phyloP scores from a whole-genome alignment of 805 yeast species.

The Wickerhamiella kurtzmanii region DNA sequence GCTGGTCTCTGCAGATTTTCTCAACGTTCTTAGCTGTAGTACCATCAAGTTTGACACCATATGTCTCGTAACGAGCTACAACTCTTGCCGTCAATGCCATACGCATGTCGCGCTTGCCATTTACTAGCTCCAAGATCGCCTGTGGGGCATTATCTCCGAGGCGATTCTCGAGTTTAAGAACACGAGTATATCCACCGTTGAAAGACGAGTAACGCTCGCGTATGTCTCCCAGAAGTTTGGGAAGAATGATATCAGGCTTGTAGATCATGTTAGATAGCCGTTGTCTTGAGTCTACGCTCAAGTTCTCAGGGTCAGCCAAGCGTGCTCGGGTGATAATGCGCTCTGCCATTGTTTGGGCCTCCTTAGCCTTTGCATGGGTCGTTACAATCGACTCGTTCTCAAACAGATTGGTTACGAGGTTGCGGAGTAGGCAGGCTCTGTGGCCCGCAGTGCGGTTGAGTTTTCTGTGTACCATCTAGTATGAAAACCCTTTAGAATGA shows the following conservation, averaged over 20 bases:
- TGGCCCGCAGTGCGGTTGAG: constrained; percentile 35
- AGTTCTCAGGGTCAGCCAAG: constrained; percentile 5
- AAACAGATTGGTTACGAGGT: constrained; percentile 51
- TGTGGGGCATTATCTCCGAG: constrained; percentile 84
- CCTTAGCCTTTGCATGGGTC: constrained; percentile 63
- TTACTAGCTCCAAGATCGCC: constrained; percentile 77
- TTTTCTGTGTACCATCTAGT: constrained; percentile 10
- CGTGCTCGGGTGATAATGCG: constrained; percentile 46
- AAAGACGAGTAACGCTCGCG: constrained; percentile 50
- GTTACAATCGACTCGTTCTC: constrained; percentile 61
- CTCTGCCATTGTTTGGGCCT: constrained; percentile 51
- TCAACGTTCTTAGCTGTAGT: constrained; percentile 45
- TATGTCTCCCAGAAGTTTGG: constrained; percentile 56
- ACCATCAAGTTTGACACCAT: constrained; percentile 38
- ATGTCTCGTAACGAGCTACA: constrained; percentile 66
- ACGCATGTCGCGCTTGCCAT: constrained; percentile 55
- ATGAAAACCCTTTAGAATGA: too few relatives aligned
- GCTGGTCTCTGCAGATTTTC: constrained; percentile 34
- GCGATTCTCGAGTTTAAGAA: constrained; percentile 71
- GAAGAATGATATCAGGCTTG: constrained; percentile 36
- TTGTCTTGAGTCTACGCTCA: constrained; percentile 8
- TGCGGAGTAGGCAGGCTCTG: constrained; percentile 44
- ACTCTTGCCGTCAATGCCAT: constrained; percentile 67
- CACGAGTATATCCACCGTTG: constrained; percentile 74
- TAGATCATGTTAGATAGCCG: constrained; percentile 13